Base-by-base conservation (phyloP, 2,329 filamentous ascomycete genomes). In the Cadophora sp. region DNA sequence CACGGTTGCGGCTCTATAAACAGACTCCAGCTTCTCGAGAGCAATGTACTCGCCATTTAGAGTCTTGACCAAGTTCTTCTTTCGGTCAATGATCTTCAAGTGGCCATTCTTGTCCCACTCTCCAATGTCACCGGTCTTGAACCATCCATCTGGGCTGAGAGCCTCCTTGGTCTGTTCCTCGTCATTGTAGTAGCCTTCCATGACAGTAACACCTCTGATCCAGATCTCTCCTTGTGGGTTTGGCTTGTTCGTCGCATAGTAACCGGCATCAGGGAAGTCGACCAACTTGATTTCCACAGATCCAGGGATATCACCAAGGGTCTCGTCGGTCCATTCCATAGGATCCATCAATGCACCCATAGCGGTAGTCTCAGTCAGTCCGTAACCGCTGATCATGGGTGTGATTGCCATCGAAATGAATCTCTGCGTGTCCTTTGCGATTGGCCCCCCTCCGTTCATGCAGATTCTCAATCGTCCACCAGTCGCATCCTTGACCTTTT, bases 1-100 rank as follows among this genome's bases (percentile, higher is more conserved):
- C 11, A 91, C 87, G n/a, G 88, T 86, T 11, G 87, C 88, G 56
- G 92, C 90, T 70, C 94, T 91, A 83, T 97, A 98, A 65, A 97
- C 86, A 3, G 94, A 92, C 82, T 98, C 95, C 68, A 98, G 89
- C 84, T 94, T 97, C 84, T 98, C 95, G 4, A 99, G 87, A 26
- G 95, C 96, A 79, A 98, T 97, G 81, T 98, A 98, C 84, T 98
- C 95, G 73, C 95, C 95, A 69, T 94, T 93, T 71, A 93, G 87
- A 70, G 96, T 94, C 89, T 98, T 98, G 80, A 97, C 92, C 73
- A 96, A 81, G 81, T 95, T 95, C 88, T 95, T 95, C 89, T 94
- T 95, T 78, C 92, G 91, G 80, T 95, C 92, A 76, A 95, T 92
- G 79, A 95, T 89, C 72, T 85, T 87, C 68, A 95, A 82, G 75